Conservation (phyloP, 2,329 filamentous ascomycete genomes). For the Apiospora pterosperma region DNA sequence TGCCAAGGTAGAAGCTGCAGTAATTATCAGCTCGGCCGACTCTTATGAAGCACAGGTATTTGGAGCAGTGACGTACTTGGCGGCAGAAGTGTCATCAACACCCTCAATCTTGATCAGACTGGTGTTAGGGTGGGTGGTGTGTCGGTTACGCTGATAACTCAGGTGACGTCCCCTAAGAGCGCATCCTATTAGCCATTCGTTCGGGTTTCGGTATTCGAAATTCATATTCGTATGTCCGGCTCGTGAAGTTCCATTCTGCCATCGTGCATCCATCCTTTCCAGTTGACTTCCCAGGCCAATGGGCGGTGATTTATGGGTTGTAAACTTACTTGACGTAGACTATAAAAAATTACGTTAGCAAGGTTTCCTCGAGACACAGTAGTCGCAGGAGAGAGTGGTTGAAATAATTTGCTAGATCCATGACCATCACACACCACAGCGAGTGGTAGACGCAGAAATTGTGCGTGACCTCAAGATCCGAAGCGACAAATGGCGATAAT, state of each 20-base stretch:
- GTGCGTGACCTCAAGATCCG: background rate
- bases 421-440: background rate
- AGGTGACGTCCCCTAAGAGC: conserved; percentile 85
- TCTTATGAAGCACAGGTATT: background rate
- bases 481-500: background rate
- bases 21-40: conserved; percentile 16
- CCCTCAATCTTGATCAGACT: conserved; percentile 98
- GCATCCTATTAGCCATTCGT: conserved; percentile 18
- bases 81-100: conserved; percentile 84
- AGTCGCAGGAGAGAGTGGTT: background rate
- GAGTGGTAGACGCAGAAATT: background rate
- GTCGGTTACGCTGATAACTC: conserved; percentile 95
- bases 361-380: conserved; percentile 7
- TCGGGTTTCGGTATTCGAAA: background rate
- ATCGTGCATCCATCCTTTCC: background rate
- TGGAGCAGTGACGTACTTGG: conserved; percentile 61
- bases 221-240: conserved; percentile 7
- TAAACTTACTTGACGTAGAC: conserved; percentile 86
- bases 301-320: conserved; percentile 4
- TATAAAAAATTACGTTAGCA: conserved; percentile 43
- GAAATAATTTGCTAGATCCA: background rate
- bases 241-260: background rate
- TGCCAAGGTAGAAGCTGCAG: conserved; percentile 88
- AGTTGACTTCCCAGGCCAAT: background rate
- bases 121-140: conserved; percentile 84